These are phyloP conservation scores for Colletotrichum zoysiae DNA, from an alignment of 2,329 filamentous ascomycete genomes.

Conservation along the genomic window DNA sequence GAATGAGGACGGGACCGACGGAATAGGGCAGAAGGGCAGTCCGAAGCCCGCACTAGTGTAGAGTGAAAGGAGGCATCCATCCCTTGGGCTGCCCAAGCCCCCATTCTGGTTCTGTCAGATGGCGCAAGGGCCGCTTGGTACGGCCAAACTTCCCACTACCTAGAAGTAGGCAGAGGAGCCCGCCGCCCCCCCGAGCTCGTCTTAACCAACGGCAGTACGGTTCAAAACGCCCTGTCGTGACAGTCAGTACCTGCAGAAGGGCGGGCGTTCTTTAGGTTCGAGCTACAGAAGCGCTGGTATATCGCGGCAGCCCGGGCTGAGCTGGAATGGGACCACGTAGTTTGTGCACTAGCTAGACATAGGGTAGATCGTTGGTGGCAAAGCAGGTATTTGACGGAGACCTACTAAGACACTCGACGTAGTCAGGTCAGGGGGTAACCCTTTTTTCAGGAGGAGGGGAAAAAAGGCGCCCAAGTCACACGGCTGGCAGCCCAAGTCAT, in stretches of 20 bases:
- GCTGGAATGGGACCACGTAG: constrained; percentile 3
- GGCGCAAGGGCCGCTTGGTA: constrained; percentile 10
- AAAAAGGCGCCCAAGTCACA: not conserved
- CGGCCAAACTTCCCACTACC: not conserved
- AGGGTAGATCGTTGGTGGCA: constrained; percentile 11
- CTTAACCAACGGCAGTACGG: constrained; percentile 12
- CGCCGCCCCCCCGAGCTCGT: not conserved
- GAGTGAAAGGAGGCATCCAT: constrained; percentile 21
- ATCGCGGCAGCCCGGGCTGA: constrained; percentile 20
- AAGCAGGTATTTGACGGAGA: not conserved
- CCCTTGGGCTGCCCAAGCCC: not conserved
- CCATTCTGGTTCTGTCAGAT: constrained; percentile 11
- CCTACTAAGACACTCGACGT: not conserved
- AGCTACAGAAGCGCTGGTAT: constrained; percentile 28
- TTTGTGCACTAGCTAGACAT: constrained; percentile 11
- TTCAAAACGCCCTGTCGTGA: constrained; percentile 6
- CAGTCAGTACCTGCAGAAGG: not conserved
- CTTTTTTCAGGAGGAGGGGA: constrained; percentile 1
- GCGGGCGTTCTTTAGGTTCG: constrained; percentile 1
- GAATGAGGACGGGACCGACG: not conserved
- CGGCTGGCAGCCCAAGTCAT: not conserved
- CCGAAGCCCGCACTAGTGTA: constrained; percentile 8
- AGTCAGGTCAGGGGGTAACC: not conserved
- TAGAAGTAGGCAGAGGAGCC: not conserved
- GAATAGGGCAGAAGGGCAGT: constrained; percentile 11